Evolutionary conservation across 306 rosid genomes (phyloP).

Genomic region (Gastrolobium bilobum): DNA sequence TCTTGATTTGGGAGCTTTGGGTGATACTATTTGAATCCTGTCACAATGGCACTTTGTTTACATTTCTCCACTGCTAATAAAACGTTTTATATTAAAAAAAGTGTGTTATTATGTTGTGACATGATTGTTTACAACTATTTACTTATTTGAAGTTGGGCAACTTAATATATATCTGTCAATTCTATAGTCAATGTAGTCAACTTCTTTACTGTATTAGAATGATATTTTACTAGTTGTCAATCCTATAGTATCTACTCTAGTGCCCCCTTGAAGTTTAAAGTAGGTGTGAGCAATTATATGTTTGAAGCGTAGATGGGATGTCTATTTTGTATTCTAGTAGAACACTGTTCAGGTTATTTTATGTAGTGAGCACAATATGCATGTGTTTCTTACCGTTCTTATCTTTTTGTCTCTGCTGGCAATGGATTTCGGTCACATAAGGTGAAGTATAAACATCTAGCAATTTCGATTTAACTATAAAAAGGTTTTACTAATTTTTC

Average conservation of each 20-base stretch:
- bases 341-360: conserved; percentile 35
- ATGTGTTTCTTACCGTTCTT: conserved; percentile 25
- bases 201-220: conserved; percentile 34
- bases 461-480: conserved; percentile 6
- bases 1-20: conserved; percentile 2
- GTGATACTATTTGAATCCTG: conserved; percentile 4
- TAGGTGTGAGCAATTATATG: conserved; percentile 3
- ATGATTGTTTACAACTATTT: conserved; percentile 25
- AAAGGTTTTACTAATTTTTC: conserved; percentile 42
- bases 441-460: conserved; percentile 32
- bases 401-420: conserved; percentile 9
- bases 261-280: conserved; percentile 26
- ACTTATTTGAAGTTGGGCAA: conserved; percentile 28
- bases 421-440: conserved; percentile 36
- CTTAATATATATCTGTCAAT: conserved; percentile 23
- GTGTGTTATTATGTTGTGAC: background rate
- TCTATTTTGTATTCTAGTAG: conserved; percentile 21
- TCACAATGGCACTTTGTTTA: conserved; percentile 6
- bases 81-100: background rate
- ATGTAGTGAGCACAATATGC: conserved; percentile 34
- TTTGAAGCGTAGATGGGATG: conserved; percentile 17
- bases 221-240: conserved; percentile 22
- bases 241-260: background rate
- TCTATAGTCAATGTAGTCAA: background rate
- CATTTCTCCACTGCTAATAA: background rate